Percentiles rank a stretch among this genome's conserved stretches.
Evolutionary conservation across 2,329 filamentous ascomycete genomes (phyloP).

Genomic region (Mycosphaerella arachidis): DNA sequence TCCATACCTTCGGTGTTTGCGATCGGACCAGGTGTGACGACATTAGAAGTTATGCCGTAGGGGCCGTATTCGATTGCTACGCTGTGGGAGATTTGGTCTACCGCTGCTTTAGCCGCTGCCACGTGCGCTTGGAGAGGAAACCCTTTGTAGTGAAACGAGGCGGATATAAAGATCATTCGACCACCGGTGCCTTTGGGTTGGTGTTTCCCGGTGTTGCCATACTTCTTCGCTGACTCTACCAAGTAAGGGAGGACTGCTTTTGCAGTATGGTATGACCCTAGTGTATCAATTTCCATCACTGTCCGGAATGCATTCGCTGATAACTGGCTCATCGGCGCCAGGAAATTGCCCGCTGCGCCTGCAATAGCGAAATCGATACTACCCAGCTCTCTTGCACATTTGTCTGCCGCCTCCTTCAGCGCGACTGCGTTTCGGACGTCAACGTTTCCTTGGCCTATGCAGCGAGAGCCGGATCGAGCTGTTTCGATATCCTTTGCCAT

Average conservation of each 20-base stretch:
- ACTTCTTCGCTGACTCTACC: constrained; percentile 63
- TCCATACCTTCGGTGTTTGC: constrained; percentile 66
- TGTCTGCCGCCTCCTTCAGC: constrained; percentile 69
- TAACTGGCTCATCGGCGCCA: constrained; percentile 76
- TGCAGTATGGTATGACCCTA: constrained; percentile 90
- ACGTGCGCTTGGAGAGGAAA: constrained; percentile 84
- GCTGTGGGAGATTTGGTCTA: constrained; percentile 77
- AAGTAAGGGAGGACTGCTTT: constrained; percentile 87
- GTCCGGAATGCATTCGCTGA: constrained; percentile 87
- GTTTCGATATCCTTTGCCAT: constrained; percentile 78
- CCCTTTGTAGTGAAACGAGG: constrained; percentile 86
- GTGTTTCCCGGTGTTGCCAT: constrained; percentile 55
- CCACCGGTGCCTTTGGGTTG: constrained; percentile 56
- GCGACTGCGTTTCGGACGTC: constrained; percentile 65
- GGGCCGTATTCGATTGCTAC: constrained; percentile 89
- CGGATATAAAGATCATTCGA: constrained; percentile 83
- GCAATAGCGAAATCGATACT: constrained; percentile 90
- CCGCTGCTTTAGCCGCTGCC: constrained; percentile 82
- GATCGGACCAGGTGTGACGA: constrained; percentile 84
- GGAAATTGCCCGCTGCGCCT: constrained; percentile 92
- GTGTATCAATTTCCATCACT: constrained; percentile 92
- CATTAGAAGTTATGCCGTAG: constrained; percentile 77
- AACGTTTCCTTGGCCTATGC: constrained; percentile 73
- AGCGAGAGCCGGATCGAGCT: constrained; percentile 71
- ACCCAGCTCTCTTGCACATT: constrained; percentile 77